A percentile compares a stretch with the other conserved stretches of the same genome.
These are phyloP conservation scores for Syzygium oleosum DNA, from an alignment of 345 rosid genomes.

Conservation along the genomic window DNA sequence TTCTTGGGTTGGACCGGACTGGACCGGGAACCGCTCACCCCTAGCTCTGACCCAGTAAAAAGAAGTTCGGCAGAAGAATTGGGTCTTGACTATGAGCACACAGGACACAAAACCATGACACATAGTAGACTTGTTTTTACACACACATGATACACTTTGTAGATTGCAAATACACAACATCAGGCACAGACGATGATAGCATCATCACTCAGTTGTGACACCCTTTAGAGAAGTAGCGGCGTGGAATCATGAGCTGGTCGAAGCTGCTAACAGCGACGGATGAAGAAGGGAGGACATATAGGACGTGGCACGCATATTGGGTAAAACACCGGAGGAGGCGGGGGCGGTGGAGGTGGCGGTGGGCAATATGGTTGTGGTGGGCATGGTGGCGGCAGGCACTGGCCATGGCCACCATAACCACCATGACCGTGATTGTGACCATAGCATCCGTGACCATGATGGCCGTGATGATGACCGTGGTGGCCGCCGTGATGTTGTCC, in stretches of 20 bases:
- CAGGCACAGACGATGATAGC: background rate
- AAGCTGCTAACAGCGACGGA: background rate
- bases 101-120: background rate
- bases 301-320: background rate
- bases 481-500: background rate
- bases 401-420: rapidly evolving
- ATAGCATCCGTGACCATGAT: background rate
- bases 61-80: background rate
- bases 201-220: background rate
- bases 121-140: background rate
- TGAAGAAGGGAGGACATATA: background rate
- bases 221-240: background rate
- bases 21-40: too few species aligned
- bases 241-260: background rate
- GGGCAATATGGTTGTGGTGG: background rate
- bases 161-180: background rate
- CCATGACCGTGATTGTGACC: background rate
- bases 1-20: too few species aligned
- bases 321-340: background rate
- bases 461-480: background rate
- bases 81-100: background rate
- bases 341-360: background rate
- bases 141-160: background rate
- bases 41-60: background rate
- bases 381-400: rapidly evolving